phyloP scores from a whole-genome alignment of 768 basidiomycete species.

The Harrya chromipes region DNA sequence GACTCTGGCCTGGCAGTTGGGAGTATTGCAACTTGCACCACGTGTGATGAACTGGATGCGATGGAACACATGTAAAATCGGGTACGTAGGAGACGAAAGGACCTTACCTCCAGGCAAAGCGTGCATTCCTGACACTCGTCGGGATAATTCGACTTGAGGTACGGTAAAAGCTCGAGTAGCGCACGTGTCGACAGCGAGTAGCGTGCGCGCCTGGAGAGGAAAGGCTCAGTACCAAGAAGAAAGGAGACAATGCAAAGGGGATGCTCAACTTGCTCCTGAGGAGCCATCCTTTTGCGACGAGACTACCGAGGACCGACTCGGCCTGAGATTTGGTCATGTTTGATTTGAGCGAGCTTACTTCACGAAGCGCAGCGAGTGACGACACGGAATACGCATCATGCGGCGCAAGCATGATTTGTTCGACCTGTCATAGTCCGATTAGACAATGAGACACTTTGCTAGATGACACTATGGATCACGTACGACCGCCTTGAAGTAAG shows the following conservation, averaged over 20 bases:
- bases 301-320: constrained; percentile 68
- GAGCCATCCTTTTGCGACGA: constrained; percentile 82
- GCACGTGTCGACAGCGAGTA: constrained; percentile 77
- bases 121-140: constrained; percentile 72
- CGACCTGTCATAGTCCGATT: constrained; percentile 51
- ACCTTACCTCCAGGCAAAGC: constrained; percentile 63
- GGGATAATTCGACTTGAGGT: constrained; percentile 69
- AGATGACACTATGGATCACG: constrained; percentile 20
- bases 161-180: constrained; percentile 67
- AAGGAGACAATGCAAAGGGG: not conserved
- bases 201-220: constrained; percentile 50
- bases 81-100: not conserved
- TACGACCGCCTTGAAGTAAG: constrained; percentile 82
- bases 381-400: constrained; percentile 72
- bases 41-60: constrained; percentile 59
- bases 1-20: constrained; percentile 60
- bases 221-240: not conserved
- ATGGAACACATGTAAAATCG: not conserved
- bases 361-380: constrained; percentile 72
- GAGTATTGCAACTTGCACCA: constrained; percentile 58
- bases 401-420: constrained; percentile 83
- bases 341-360: constrained; percentile 54
- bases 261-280: constrained; percentile 65
- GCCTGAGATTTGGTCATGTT: constrained; percentile 76
- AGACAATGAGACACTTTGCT: not conserved